Evolutionary conservation across 2,329 filamentous ascomycete species (phyloP).

Genomic region (Cordyceps pruinosa): DNA sequence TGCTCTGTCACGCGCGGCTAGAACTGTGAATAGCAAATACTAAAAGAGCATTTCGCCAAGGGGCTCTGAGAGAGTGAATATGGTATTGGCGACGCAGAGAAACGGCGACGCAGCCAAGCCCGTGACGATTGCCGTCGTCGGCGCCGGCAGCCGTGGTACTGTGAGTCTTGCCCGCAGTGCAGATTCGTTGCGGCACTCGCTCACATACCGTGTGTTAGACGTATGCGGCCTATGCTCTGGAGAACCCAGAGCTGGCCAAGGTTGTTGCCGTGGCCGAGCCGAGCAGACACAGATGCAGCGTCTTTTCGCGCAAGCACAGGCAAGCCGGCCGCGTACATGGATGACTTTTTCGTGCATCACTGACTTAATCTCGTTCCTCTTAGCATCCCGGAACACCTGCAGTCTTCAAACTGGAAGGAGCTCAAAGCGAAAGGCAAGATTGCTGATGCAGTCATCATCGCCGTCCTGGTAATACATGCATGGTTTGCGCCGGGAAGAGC

Average conservation of each 20-base stretch:
- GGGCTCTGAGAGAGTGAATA: not conserved
- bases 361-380: not conserved
- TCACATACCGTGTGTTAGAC: slow-evolving; percentile 1
- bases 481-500: not conserved
- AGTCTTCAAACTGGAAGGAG: slow-evolving; percentile 13
- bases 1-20: not conserved
- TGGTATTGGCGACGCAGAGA: not conserved
- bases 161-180: slow-evolving; percentile 2
- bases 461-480: slow-evolving; percentile 4
- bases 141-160: slow-evolving; percentile 14
- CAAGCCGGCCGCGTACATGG: not conserved
- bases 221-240: slow-evolving; percentile 14
- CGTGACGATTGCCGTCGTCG: slow-evolving; percentile 14
- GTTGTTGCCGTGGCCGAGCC: slow-evolving; percentile 15
- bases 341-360: not conserved
- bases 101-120: not conserved
- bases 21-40: not conserved
- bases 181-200: not conserved
- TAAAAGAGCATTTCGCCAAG: not conserved
- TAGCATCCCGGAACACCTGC: slow-evolving; percentile 12
- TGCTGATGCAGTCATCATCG: slow-evolving; percentile 14
- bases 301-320: slow-evolving; percentile 13
- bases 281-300: slow-evolving; percentile 7
- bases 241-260: slow-evolving; percentile 14
- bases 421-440: slow-evolving; percentile 14